Percentiles rank a stretch among this genome's conserved stretches.
Conservation (phyloP, 352 stramenopile genomes). For the Phytophthora ramorum region DNA sequence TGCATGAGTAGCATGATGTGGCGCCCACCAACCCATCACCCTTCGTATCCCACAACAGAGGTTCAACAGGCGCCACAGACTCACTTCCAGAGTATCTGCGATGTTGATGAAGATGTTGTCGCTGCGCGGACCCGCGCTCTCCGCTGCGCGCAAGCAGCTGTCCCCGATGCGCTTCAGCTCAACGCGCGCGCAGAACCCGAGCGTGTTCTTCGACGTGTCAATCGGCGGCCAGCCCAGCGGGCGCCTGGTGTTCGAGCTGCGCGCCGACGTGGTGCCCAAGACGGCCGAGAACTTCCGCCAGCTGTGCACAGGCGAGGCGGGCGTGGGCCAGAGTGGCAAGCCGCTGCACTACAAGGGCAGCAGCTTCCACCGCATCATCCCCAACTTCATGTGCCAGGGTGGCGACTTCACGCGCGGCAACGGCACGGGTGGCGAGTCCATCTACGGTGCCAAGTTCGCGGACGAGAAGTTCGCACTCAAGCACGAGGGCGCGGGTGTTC, state of each 20-base stretch:
- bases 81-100: background rate
- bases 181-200: conserved; percentile 78
- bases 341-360: conserved; percentile 90
- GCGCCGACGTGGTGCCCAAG: conserved; percentile 96
- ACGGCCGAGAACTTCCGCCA: conserved; percentile 99
- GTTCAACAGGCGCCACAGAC: conserved; percentile 10
- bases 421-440: conserved; percentile 90
- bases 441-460: conserved; percentile 95
- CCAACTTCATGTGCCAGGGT: conserved; percentile 96
- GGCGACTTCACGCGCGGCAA: conserved; percentile 97
- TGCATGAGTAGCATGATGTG: conserved; percentile 3
- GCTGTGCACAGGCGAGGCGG: conserved; percentile 98
- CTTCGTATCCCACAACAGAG: background rate
- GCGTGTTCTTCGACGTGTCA: conserved; percentile 97
- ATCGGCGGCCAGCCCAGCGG: conserved; percentile 91
- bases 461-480: conserved; percentile 97
- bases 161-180: conserved; percentile 64
- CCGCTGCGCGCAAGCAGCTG: conserved; percentile 33
- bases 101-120: conserved; percentile 46
- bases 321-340: conserved; percentile 80
- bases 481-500: conserved; percentile 89
- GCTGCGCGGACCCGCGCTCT: conserved; percentile 18
- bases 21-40: background rate
- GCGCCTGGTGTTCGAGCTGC: conserved; percentile 92
- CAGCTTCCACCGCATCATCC: conserved; percentile 94